Base-by-base conservation (phyloP, 2,329 filamentous ascomycete genomes). In the Cadophora sp. region DNA sequence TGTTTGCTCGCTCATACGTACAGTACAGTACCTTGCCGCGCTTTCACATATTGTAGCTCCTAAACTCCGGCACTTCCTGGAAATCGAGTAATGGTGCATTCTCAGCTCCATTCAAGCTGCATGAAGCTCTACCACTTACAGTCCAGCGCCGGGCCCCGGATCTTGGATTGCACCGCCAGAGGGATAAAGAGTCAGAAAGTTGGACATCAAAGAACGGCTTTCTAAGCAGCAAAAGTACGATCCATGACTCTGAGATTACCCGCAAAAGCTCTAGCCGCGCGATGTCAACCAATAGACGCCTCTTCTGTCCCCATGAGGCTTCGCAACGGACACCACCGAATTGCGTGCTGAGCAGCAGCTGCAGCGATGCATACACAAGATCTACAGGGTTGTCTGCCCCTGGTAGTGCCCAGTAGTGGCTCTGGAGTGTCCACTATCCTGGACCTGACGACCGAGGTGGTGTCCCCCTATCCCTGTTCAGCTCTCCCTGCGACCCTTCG, bases 371-470 rank as follows among this genome's bases (percentile, higher is more conserved):
- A 55, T 22, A 61, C 46, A 55, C 56, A 56, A 67, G 61, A 67
- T 67, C 65, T 67, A 67, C 65, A 67, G 53, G 65, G 65, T 50
- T 67, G 2, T 43, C 31, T 37, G 6, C 55, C 51, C 55, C 53
- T 62, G 34, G 50, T 64, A 64, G 51, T 29, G 37, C 59, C 31
- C 51, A 34, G 19, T 26, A 19, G 16, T 46, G 9, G 40, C 34
- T 27, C 48, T 59, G 29, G 19, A n/a, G n/a, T 48, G 19, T n/a
- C 50, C 34, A 56, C 62, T 31, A 29, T 62, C 53, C 56, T 56
- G 66, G 34, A 27, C 61, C 71, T 68, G 67, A 70, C 65, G 68
- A 43, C 73, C 67, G 69, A 68, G 62, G 62, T 62, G 37, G 48
- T 29, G 24, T 50, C 48, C 22, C 37, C 7, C 19, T 48, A 48